These are phyloP conservation scores for Picochlorum costavermella DNA, from an alignment of 139 green algal species.

Conservation along the genomic window DNA sequence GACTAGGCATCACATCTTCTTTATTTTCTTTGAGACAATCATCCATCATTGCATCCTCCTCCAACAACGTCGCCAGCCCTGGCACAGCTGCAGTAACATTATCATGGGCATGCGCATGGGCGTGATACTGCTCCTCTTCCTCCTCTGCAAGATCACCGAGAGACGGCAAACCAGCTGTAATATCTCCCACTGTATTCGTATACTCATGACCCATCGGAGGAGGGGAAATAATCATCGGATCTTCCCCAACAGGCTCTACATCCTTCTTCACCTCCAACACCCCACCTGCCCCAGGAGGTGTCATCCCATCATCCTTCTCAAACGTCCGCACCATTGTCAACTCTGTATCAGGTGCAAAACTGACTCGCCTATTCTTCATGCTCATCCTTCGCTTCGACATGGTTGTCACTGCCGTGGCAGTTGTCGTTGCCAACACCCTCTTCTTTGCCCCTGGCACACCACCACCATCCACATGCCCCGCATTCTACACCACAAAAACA, in stretches of 20 bases:
- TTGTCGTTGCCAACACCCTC: not conserved
- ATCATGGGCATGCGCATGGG: not conserved
- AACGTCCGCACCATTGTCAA: constrained; percentile 30
- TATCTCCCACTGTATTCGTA: constrained; percentile 14
- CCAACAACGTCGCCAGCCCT: constrained; percentile 13
- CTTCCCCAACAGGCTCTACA: no score
- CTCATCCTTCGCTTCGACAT: constrained; percentile 20
- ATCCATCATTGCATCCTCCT: constrained; percentile 18
- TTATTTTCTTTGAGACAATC: not conserved
- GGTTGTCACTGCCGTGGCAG: not conserved
- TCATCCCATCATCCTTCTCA: constrained; percentile 17
- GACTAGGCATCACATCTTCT: constrained; percentile 31
- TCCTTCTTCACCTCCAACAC: not conserved
- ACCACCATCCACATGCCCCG: no score
- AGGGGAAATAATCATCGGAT: not conserved
- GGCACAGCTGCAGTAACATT: constrained; percentile 26
- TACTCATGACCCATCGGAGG: not conserved
- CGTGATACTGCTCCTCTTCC: not conserved
- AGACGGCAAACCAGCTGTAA: constrained; percentile 20
- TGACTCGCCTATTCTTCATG: constrained; percentile 20
- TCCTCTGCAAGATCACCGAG: constrained; percentile 27
- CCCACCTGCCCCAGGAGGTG: not conserved
- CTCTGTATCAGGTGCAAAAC: constrained; percentile 33
- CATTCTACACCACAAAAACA: no score
- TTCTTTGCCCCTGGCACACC: not conserved